Conservation (phyloP, 2,329 filamentous ascomycete species). For the Xylaria sp. region DNA sequence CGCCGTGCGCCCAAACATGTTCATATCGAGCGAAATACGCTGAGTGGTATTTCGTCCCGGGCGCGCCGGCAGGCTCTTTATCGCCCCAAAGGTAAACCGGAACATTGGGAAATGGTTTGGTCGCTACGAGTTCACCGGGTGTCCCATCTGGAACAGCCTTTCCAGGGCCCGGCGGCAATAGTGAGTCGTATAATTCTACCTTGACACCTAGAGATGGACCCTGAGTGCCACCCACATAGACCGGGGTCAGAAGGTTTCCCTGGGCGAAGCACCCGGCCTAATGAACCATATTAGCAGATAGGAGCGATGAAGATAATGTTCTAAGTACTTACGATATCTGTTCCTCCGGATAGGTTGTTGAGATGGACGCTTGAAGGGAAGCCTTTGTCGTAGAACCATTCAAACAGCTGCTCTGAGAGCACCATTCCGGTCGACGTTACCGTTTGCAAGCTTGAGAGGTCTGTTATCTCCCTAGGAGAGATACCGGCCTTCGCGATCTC, state of each 20-base stretch:
- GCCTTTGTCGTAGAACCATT: conserved; percentile 79
- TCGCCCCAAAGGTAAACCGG: conserved; percentile 75
- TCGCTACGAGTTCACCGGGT: conserved; percentile 80
- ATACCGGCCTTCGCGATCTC: conserved; percentile 75
- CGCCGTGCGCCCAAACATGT: conserved; percentile 83
- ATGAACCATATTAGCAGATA: conserved; percentile 33
- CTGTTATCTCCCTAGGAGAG: conserved; percentile 68
- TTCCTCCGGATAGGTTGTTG: conserved; percentile 80
- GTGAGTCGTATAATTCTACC: conserved; percentile 71
- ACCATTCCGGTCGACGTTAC: conserved; percentile 87
- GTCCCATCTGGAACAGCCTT: conserved; percentile 65
- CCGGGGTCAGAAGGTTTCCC: conserved; percentile 75
- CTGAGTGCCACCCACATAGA: conserved; percentile 68
- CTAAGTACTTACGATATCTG: conserved; percentile 71
- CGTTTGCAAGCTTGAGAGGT: conserved; percentile 69
- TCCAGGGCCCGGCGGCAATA: conserved; percentile 61
- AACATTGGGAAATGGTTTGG: conserved; percentile 78
- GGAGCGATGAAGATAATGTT: not conserved
- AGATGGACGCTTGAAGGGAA: conserved; percentile 77
- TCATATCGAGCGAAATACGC: conserved; percentile 72
- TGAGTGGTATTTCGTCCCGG: conserved; percentile 66
- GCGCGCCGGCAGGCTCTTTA: conserved; percentile 52
- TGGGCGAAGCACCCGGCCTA: conserved; percentile 70
- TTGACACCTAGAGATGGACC: conserved; percentile 62
- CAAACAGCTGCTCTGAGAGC: conserved; percentile 77